These are phyloP conservation scores for Rhizophagus prolifer DNA, from an alignment of 192 early-diverging fungal genomes.

Conservation along the genomic window DNA sequence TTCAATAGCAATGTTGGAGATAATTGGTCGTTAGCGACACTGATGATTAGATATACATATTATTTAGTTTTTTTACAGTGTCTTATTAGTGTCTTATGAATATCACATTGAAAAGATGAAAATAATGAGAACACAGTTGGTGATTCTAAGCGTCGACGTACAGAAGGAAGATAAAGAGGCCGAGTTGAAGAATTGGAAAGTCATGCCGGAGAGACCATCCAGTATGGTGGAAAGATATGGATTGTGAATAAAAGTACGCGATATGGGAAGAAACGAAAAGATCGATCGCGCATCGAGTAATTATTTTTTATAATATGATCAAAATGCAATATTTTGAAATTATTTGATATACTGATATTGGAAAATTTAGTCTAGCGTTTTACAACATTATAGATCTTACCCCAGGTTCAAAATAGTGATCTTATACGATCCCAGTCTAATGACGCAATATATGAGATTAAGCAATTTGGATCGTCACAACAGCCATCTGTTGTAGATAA, in stretches of 20 bases:
- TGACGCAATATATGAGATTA: constrained; percentile 6
- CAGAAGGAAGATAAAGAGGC: not conserved
- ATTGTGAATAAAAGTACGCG: not conserved
- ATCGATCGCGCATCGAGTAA: constrained; percentile 12
- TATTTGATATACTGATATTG: not conserved
- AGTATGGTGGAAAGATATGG: constrained; percentile 9
- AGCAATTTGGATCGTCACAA: not conserved
- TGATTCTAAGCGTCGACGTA: no score
- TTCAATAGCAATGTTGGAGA: no score
- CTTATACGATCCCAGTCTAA: constrained; percentile 11
- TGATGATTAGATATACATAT: no score
- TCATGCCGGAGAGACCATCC: not conserved
- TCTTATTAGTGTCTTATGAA: no score
- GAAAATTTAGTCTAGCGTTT: constrained; percentile 17
- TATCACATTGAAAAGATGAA: no score
- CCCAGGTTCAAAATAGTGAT: constrained; percentile 2
- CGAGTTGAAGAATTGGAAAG: constrained; percentile 20
- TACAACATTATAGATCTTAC: constrained; percentile 7
- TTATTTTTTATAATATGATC: not conserved
- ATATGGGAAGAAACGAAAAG: not conserved
- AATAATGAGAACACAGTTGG: no score
- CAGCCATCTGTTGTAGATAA: not conserved
- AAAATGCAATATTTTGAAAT: not conserved
- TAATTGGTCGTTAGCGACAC: no score
- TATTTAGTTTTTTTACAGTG: no score